Conservation (phyloP, 352 stramenopile genomes). For the Globisporangium lucens region DNA sequence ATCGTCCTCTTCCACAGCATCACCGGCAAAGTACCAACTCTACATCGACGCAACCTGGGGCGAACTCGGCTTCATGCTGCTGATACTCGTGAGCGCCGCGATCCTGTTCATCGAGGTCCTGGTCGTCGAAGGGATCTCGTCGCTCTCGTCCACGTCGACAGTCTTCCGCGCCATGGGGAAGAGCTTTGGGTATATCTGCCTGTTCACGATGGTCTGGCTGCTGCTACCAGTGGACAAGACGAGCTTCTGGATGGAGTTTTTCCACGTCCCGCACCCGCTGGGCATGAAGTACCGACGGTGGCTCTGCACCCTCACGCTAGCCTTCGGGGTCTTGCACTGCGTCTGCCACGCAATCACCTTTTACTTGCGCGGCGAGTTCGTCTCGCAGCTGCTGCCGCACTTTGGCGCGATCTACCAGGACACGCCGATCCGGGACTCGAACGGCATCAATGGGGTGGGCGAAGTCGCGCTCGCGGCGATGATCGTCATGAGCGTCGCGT, state of each 20-base stretch:
- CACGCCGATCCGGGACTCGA: conserved; percentile 12
- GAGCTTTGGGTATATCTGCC: conserved; percentile 25
- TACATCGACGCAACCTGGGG: conserved; percentile 25
- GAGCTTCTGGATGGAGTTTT: conserved; percentile 26
- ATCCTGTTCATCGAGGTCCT: conserved; percentile 26
- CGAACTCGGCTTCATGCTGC: conserved; percentile 24
- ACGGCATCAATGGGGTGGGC: conserved; percentile 23
- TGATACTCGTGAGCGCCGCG: conserved; percentile 12
- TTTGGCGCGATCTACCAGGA: conserved; percentile 23
- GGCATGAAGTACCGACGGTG: conserved; percentile 27
- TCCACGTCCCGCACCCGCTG: conserved; percentile 20
- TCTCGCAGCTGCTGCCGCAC: conserved; percentile 20
- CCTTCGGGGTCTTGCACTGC: conserved; percentile 17
- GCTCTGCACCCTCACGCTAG: conserved; percentile 19
- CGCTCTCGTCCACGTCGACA: conserved; percentile 12
- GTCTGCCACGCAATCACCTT: conserved; percentile 26
- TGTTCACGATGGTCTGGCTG: conserved; percentile 28
- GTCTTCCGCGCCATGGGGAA: conserved; percentile 20
- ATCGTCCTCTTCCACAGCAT: not conserved
- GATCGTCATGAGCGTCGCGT: conserved; percentile 23
- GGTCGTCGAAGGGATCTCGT: conserved; percentile 4
- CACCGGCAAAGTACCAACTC: not conserved
- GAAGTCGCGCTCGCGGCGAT: conserved; percentile 23
- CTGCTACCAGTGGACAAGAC: conserved; percentile 18
- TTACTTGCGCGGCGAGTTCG: conserved; percentile 13